These are phyloP conservation scores for Circinella umbellata DNA, from an alignment of 371 early-diverging fungal species.

Conservation along the genomic window DNA sequence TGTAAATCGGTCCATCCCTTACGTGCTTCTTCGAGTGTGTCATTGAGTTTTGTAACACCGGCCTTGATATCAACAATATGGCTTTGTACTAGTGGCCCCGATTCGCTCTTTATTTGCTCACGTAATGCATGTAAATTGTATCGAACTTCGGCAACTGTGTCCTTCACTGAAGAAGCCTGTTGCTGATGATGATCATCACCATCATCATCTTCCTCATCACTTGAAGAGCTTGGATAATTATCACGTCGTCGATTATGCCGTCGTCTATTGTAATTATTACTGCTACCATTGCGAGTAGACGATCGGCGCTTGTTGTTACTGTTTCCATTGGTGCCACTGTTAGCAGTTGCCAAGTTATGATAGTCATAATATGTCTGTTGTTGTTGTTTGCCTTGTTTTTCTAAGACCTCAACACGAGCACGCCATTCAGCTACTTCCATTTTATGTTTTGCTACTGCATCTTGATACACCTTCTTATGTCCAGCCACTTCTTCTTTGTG, in stretches of 20 bases:
- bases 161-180: slow-evolving; percentile 16
- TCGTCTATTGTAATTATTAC: not conserved
- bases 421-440: slow-evolving; percentile 25
- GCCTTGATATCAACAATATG: slow-evolving; percentile 38
- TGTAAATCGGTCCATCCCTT: slow-evolving; percentile 40
- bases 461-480: not conserved
- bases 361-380: slow-evolving; percentile 1
- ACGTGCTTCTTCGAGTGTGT: slow-evolving; percentile 35
- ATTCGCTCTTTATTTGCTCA: slow-evolving; percentile 35
- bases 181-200: not conserved
- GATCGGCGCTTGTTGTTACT: not conserved
- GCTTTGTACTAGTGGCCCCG: slow-evolving; percentile 28
- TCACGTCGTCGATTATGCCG: slow-evolving; percentile 3
- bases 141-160: slow-evolving; percentile 37
- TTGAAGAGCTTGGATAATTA: slow-evolving; percentile 7
- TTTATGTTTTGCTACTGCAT: slow-evolving; percentile 13
- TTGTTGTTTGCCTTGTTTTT: slow-evolving; percentile 16
- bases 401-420: slow-evolving; percentile 30
- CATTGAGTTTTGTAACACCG: slow-evolving; percentile 28
- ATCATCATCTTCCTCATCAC: not conserved
- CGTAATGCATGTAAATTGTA: slow-evolving; percentile 35
- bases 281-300: not conserved
- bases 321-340: not conserved
- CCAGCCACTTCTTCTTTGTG: slow-evolving; percentile 5
- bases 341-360: not conserved